phyloP scores from a whole-genome alignment of 352 stramenopile species.

The Pythium vanterpoolii region DNA sequence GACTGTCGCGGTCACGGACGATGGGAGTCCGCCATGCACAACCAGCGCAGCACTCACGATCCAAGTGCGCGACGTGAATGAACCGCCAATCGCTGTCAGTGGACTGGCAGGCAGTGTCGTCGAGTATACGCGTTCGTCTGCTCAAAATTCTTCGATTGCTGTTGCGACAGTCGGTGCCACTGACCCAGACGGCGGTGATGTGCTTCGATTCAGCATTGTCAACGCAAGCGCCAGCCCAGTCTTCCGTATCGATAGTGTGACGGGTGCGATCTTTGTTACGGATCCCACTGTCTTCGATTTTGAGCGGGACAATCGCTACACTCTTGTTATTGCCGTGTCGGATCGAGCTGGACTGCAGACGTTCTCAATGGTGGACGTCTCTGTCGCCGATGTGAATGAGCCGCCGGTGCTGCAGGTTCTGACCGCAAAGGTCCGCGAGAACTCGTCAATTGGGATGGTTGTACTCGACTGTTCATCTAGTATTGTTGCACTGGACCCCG shows the following conservation, averaged over 20 bases:
- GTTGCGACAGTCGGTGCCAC: constrained; percentile 21
- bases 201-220: constrained; percentile 22
- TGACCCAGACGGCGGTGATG: constrained; percentile 20
- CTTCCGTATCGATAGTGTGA: constrained; percentile 41
- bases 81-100: constrained; percentile 31
- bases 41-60: constrained; percentile 12
- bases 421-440: constrained; percentile 16
- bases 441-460: constrained; percentile 18
- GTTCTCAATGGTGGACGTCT: constrained; percentile 29
- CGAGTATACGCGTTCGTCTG: constrained; percentile 33
- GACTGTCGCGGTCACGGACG: constrained; percentile 21
- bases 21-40: constrained; percentile 20
- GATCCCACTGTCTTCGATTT: constrained; percentile 43
- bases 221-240: constrained; percentile 21
- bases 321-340: constrained; percentile 14
- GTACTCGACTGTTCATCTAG: constrained; percentile 17
- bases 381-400: constrained; percentile 46
- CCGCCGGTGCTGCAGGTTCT: constrained; percentile 31
- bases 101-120: constrained; percentile 28
- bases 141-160: constrained; percentile 21
- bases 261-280: constrained; percentile 34
- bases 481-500: constrained; percentile 19
- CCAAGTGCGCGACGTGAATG: constrained; percentile 43
- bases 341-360: constrained; percentile 34
- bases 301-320: constrained; percentile 24